Base-by-base conservation (phyloP, 441 rosid species). In the Syzygium syzygioides region DNA sequence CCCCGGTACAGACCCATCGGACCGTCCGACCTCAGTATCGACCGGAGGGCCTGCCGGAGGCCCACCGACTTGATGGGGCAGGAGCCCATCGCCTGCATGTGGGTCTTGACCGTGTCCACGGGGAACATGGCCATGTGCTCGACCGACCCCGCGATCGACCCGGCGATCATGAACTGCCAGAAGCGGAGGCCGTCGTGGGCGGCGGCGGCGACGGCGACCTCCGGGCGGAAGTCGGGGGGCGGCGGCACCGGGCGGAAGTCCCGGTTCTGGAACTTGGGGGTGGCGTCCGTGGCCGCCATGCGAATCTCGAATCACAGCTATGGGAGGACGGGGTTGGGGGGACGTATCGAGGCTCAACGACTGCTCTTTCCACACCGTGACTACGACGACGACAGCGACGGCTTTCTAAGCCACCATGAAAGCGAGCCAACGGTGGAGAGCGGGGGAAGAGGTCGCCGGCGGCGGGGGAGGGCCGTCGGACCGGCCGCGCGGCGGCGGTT, bases 41-140 rank as follows among this genome's bases (percentile, higher is more conserved):
- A 95, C 11, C 93, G 94, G 87, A 97, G 89, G 52, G 98, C 99
- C 87, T 96, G 94, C 45, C 94, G 86, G 17, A 97, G 93, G 30
- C 95, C 93, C 41, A 94, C 93, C 76, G 99, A 93, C 87, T 94
- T 94, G 37, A 96, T 93, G 12, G 99, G 98, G 89, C 99, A 97
- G n/a, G 98, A 94, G n/a, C 96, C 94, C 28, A 95, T 91, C 25
- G 97, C 96, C 90, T 96, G 98, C 98, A 95, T 97, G 66, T 91
- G 97, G n/a, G 98, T 95, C 92, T 97, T 97, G 91, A 96, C 86
- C 32, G 98, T 96, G 88, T 96, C 99, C 15, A 96, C 97, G 10
- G 98, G 98, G 89, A 95, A 96, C 98, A 96, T 96, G 48, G 98
- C 95, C 99, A 98, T 95, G 94, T 98, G 99, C 88, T 98, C 99